A percentile compares a stretch with the other conserved stretches of the same genome.
Conservation (phyloP, 1,139 yeast species). For the Arxiozyma slooffiae region DNA sequence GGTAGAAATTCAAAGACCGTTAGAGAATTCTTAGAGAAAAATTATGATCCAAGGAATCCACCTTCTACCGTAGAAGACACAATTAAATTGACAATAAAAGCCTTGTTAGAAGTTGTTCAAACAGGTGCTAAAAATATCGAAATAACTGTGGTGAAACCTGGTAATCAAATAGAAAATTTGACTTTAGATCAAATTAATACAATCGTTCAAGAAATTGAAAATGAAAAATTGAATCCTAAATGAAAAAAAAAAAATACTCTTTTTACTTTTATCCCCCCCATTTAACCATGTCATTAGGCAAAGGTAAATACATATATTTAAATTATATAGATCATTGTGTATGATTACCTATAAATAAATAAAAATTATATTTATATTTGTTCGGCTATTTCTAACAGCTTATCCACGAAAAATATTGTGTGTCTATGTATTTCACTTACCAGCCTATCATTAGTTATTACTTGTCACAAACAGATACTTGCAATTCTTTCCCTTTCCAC, state of each 20-base stretch:
- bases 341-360: background rate
- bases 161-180: slow-evolving; percentile 42
- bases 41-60: slow-evolving; percentile 47
- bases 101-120: slow-evolving; percentile 90
- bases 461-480: background rate
- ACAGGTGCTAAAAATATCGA: slow-evolving; percentile 96
- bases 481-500: background rate
- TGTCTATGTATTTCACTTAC: too few species aligned
- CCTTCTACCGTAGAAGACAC: slow-evolving; percentile 66
- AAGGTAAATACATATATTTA: too few species aligned
- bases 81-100: slow-evolving; percentile 70
- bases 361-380: too few species aligned
- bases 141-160: slow-evolving; percentile 75
- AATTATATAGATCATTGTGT: background rate
- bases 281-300: background rate
- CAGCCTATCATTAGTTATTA: too few species aligned
- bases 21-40: slow-evolving; percentile 88
- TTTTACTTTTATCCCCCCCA: background rate
- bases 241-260: background rate
- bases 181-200: slow-evolving; percentile 65
- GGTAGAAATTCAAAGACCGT: slow-evolving; percentile 95
- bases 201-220: slow-evolving; percentile 76
- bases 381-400: background rate
- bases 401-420: too few species aligned
- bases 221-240: slow-evolving; percentile 46